Conservation (phyloP, 2,329 filamentous ascomycete genomes). For the Mariannaea sp. region DNA sequence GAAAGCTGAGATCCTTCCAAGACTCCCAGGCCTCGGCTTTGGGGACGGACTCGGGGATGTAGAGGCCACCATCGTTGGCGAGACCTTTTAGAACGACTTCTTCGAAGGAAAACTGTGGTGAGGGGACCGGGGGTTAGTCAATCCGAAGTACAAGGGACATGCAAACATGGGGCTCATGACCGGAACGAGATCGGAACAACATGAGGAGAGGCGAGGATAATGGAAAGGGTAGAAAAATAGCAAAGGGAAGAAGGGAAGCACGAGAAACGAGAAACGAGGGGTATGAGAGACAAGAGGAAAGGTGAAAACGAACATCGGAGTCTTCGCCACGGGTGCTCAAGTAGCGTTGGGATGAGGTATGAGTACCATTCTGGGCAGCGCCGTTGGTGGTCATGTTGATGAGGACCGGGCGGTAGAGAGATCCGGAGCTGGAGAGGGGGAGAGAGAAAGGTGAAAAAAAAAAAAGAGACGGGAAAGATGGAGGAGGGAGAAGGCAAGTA, state of each 20-base stretch:
- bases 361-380: slow-evolving; percentile 44
- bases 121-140: not conserved
- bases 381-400: slow-evolving; percentile 50
- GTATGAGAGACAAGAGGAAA: slow-evolving; percentile 1
- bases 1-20: slow-evolving; percentile 79
- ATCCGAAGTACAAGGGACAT: not conserved
- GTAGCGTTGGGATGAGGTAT: slow-evolving; percentile 55
- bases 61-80: slow-evolving; percentile 76
- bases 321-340: slow-evolving; percentile 58
- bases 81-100: slow-evolving; percentile 84
- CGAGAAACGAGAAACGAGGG: too few relatives aligned
- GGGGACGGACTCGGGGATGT: slow-evolving; percentile 81
- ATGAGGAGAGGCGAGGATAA: too few relatives aligned
- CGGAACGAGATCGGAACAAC: too few relatives aligned
- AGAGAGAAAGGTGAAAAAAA: slow-evolving; percentile 5
- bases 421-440: slow-evolving; percentile 1
- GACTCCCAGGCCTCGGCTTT: slow-evolving; percentile 44
- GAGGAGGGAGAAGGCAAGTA: not conserved
- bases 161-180: not conserved
- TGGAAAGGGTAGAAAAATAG: too few relatives aligned
- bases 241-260: too few relatives aligned
- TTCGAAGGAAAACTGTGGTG: slow-evolving; percentile 75
- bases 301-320: slow-evolving; percentile 47
- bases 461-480: too few relatives aligned
- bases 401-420: slow-evolving; percentile 3